These are phyloP conservation scores for Cladosporium halotolerans DNA, from an alignment of 2,329 filamentous ascomycete genomes.

Conservation along the genomic window DNA sequence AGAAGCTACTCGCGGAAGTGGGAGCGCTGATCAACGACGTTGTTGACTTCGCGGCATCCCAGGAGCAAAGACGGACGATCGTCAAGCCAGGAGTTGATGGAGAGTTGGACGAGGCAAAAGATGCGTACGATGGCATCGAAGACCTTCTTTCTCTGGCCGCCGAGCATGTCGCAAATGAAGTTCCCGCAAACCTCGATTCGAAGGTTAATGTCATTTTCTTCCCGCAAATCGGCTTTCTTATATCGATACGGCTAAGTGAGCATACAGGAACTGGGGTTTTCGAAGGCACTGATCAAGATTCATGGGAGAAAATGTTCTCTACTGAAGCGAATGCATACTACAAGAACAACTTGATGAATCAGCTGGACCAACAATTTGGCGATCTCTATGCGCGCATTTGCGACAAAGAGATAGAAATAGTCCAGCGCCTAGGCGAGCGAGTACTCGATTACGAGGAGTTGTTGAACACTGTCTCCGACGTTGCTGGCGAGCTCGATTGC, in stretches of 20 bases:
- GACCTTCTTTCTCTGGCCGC: conserved; percentile 64
- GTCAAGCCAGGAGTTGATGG: conserved; percentile 66
- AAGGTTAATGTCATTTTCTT: conserved; percentile 77
- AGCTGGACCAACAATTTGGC: conserved; percentile 74
- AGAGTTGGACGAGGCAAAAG: conserved; percentile 71
- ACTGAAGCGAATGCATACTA: conserved; percentile 68
- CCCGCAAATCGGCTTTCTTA: conserved; percentile 85
- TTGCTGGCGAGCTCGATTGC: conserved; percentile 82
- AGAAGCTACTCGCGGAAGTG: conserved; percentile 54
- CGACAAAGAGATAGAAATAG: conserved; percentile 83
- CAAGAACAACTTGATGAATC: conserved; percentile 74
- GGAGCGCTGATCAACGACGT: conserved; percentile 66
- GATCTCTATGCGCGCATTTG: conserved; percentile 81
- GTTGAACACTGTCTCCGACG: conserved; percentile 64
- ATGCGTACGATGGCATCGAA: conserved; percentile 70
- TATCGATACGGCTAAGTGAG: conserved; percentile 61
- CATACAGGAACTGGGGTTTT: conserved; percentile 55
- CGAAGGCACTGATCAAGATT: conserved; percentile 52
- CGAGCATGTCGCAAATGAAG: conserved; percentile 52
- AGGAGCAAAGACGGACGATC: conserved; percentile 63
- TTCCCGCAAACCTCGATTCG: conserved; percentile 53
- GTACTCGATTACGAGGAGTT: conserved; percentile 63
- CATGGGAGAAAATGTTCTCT: conserved; percentile 73
- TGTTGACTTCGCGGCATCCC: conserved; percentile 74
- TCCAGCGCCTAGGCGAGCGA: conserved; percentile 66